These are phyloP conservation scores for Mycena citricolor DNA, from an alignment of 1,284 basidiomycete genomes.

Conservation along the genomic window DNA sequence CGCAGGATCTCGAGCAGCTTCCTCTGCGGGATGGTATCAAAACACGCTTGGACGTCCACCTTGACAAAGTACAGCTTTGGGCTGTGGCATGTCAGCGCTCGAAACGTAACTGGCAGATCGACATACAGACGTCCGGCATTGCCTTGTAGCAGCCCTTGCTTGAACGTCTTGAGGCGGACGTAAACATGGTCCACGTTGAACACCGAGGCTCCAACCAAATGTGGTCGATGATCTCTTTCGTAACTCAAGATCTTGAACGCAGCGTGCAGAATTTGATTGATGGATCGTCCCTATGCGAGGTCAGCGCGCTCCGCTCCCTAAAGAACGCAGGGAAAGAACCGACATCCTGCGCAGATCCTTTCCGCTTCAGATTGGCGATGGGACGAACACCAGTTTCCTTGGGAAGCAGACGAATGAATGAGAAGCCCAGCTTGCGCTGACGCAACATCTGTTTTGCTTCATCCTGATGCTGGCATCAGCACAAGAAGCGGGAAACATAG, in stretches of 20 bases:
- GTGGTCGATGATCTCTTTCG: conserved; percentile 75
- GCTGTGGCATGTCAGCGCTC: conserved; percentile 38
- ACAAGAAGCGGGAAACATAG: background rate
- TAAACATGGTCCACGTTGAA: conserved; percentile 87
- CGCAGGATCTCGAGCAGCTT: conserved; percentile 81
- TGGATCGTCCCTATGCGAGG: conserved; percentile 45
- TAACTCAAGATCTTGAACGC: conserved; percentile 85
- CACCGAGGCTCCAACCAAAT: conserved; percentile 75
- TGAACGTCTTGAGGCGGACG: conserved; percentile 69
- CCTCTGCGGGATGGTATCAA: conserved; percentile 93
- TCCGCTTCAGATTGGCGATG: conserved; percentile 87
- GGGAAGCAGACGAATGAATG: conserved; percentile 86
- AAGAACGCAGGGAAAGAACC: conserved; percentile 6
- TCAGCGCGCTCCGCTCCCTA: background rate
- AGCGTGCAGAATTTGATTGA: conserved; percentile 84
- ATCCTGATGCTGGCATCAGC: conserved; percentile 36
- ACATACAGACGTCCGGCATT: conserved; percentile 54
- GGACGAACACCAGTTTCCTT: conserved; percentile 95
- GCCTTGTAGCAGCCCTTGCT: conserved; percentile 49
- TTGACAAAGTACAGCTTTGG: conserved; percentile 94
- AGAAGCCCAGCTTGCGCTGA: conserved; percentile 75
- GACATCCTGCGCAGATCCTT: conserved; percentile 42
- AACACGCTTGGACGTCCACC: conserved; percentile 93
- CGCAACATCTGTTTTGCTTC: conserved; percentile 66
- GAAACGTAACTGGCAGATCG: conserved; percentile 1